Percentiles rank a stretch among this genome's conserved stretches.
Evolutionary conservation across 257 asterid genomes (phyloP).

Genomic region (Fraxinus excelsior): DNA sequence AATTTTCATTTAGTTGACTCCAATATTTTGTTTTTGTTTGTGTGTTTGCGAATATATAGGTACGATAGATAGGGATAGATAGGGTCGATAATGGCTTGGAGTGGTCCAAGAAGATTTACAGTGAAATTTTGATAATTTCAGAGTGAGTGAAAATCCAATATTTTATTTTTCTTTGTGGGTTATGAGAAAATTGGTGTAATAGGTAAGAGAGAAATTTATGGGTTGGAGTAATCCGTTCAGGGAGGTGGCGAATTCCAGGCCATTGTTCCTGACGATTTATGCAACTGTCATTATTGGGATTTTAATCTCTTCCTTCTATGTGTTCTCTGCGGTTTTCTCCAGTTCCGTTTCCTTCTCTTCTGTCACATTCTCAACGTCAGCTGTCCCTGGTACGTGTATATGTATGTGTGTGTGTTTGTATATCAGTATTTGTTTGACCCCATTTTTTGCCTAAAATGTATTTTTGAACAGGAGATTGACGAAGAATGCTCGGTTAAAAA

Average conservation of each 20-base stretch:
- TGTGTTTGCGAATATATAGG: neutral
- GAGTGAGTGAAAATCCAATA: slow-evolving; percentile 17
- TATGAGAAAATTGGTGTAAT: neutral
- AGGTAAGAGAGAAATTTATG: slow-evolving; percentile 38
- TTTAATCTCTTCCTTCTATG: slow-evolving; percentile 72
- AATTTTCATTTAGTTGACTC: neutral
- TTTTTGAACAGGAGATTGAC: no score
- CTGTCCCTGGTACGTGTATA: slow-evolving; percentile 24
- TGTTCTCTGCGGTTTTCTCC: slow-evolving; percentile 81
- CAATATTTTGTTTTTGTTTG: slow-evolving; percentile 6
- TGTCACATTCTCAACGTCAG: slow-evolving; percentile 41
- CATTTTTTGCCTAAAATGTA: no score
- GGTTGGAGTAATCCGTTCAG: slow-evolving; percentile 53
- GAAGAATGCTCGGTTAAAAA: no score
- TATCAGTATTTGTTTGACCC: neutral
- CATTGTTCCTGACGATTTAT: slow-evolving; percentile 82
- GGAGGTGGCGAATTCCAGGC: slow-evolving; percentile 80
- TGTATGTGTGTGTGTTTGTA: neutral
- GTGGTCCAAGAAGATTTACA: slow-evolving; percentile 23
- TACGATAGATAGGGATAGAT: no score
- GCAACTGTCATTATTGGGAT: slow-evolving; percentile 74
- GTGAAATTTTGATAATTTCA: slow-evolving; percentile 9
- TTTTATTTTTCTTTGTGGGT: neutral
- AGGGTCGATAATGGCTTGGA: slow-evolving; percentile 39
- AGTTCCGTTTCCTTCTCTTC: slow-evolving; percentile 49